Conservation (phyloP, 164 flowering plant species). For the Magnolia officinalis region DNA sequence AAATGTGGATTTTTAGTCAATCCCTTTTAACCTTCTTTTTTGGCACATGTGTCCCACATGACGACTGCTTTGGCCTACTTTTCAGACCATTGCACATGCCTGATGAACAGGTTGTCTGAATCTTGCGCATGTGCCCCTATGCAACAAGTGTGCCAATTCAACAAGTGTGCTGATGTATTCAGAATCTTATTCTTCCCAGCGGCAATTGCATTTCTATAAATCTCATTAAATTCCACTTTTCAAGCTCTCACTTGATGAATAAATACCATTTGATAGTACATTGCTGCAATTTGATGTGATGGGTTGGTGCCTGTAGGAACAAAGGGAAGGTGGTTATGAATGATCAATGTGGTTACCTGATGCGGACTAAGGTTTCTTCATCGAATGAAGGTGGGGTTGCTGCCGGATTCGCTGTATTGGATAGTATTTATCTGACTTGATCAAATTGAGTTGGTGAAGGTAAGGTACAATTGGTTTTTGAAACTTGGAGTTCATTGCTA, state of each 20-base stretch:
- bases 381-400: slow-evolving; percentile 96
- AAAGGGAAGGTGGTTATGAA: slow-evolving; percentile 69
- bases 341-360: slow-evolving; percentile 68
- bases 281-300: background rate
- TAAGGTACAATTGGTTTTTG: background rate
- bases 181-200: no score
- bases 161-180: no score
- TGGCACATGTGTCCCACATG: background rate
- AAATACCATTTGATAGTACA: background rate
- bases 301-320: slow-evolving; percentile 44
- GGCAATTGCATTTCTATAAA: background rate
- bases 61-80: background rate
- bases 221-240: background rate
- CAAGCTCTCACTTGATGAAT: background rate
- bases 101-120: no score
- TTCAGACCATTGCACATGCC: no score
- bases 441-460: background rate
- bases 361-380: slow-evolving; percentile 87
- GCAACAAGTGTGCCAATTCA: no score
- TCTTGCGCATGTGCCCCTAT: no score
- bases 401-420: slow-evolving; percentile 92
- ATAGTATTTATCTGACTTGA: slow-evolving; percentile 58
- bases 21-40: background rate
- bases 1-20: background rate
- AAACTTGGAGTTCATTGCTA: background rate